Evolutionary conservation across 2,329 filamentous ascomycete genomes (phyloP), one percentile per base, ranked within the genome.

Genomic region (Aureobasidium sp.): DNA sequence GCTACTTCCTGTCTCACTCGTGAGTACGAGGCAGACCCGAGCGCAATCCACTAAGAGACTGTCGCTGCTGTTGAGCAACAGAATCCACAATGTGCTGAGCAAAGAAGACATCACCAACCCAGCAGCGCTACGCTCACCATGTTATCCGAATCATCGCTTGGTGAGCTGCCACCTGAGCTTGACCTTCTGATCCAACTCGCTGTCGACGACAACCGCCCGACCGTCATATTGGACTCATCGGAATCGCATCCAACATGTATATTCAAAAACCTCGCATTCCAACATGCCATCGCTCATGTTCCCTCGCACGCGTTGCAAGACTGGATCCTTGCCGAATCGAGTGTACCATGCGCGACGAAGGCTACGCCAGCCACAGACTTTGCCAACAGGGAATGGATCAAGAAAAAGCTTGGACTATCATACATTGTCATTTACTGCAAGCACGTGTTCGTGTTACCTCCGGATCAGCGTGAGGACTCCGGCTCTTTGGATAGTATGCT

Each of bases 361-460:
- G 55, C 55, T 5, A 39, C 55, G 13, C 41, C 20, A 9, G 20
- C 55, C 9, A 20, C 13, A 5, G n/a, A 2, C 8, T 59, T 59
- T n/a, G 55, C 42, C 5, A 10, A 39, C 13, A 59, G 42, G 20
- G 42, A 59, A 4, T 59, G 55, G 55, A 37, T 39, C 12, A 59
- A 59, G 55, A 59, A 59, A 59, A 29, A 59, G 55, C 42, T 59
- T 10, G 55, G 55, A 20, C 17, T 12, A 29, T n/a, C 13, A 48
- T 48, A 59, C 15, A 13, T 48, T 8, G 34, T 59, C 23, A 59
- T 59, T n/a, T 59, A 59, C 20, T 59, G 55, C 34, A 47, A 47
- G 23, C 55, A 59, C 15, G 34, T 48, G 10, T 59, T 48, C 20
- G 42, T 48, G 12, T n/a, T 23, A 8, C 20, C 39, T 27, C 42